Evolutionary conservation across 371 early-diverging fungal species (phyloP).

Genomic region (Actinomortierella wolfii): DNA sequence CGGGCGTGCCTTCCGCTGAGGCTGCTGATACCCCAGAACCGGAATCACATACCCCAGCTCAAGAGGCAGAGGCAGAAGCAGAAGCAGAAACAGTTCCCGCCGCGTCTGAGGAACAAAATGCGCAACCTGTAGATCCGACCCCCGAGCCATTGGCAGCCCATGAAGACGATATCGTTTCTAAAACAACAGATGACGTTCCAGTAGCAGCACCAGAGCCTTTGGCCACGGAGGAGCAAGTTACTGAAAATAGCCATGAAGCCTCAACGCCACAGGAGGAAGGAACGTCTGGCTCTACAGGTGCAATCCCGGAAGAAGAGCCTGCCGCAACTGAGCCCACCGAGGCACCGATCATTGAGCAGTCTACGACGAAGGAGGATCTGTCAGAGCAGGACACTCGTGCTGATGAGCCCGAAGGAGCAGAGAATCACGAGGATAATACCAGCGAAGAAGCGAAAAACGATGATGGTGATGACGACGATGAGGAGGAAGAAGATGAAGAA

Average conservation of each 20-base stretch:
- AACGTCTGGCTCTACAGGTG: no score
- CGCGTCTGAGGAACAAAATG: neutral
- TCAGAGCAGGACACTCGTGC: no score
- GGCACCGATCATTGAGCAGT: no score
- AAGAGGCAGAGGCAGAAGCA: slow-evolving; percentile 3
- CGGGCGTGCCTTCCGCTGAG: slow-evolving; percentile 15
- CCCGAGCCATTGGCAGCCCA: slow-evolving; percentile 1
- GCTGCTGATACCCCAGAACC: slow-evolving; percentile 15
- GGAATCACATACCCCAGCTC: slow-evolving; percentile 3
- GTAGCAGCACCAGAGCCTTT: neutral
- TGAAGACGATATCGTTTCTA: neutral
- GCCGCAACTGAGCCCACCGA: no score
- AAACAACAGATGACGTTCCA: neutral
- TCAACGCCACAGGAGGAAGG: no score
- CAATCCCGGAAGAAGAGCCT: no score
- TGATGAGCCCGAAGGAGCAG: no score
- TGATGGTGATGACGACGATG: no score
- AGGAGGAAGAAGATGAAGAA: neutral
- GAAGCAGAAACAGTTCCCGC: slow-evolving; percentile 7
- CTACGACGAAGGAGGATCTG: no score
- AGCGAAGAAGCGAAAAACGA: no score
- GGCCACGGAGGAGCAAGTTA: neutral
- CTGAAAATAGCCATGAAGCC: no score
- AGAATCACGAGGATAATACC: no score
- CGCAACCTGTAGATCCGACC: neutral